Percentiles rank a stretch among this genome's conserved stretches.
Conservation (phyloP, 2,329 filamentous ascomycete species). For the Knoxdaviesia capensis region DNA sequence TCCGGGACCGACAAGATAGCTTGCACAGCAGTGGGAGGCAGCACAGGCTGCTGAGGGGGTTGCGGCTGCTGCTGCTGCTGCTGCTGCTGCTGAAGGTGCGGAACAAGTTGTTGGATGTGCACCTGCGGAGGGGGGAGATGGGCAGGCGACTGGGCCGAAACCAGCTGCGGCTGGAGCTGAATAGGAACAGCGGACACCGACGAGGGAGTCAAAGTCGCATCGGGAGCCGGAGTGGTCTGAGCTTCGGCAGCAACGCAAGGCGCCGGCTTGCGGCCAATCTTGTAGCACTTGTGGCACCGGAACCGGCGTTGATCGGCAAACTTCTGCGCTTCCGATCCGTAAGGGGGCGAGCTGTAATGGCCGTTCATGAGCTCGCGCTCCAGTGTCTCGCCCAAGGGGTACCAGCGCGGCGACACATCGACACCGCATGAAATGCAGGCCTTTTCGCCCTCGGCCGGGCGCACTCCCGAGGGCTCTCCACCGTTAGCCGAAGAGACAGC, state of each 20-base stretch:
- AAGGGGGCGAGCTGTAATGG: slow-evolving; percentile 18
- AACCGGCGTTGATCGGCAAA: slow-evolving; percentile 40
- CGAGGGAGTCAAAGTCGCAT: too few species aligned
- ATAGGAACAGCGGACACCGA: slow-evolving; percentile 1
- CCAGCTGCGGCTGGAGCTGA: background rate
- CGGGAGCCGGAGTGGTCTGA: too few species aligned
- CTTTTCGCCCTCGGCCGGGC: slow-evolving; percentile 17
- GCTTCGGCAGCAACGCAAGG: slow-evolving; percentile 1
- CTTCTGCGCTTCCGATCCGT: slow-evolving; percentile 35
- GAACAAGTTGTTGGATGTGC: slow-evolving; percentile 6
- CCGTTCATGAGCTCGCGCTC: slow-evolving; percentile 32
- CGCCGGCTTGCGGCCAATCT: slow-evolving; percentile 23
- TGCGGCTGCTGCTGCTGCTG: background rate
- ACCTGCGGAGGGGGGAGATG: background rate
- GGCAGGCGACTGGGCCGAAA: background rate
- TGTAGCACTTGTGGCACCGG: slow-evolving; percentile 60
- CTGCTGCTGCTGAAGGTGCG: slow-evolving; percentile 6
- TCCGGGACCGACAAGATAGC: too few species aligned
- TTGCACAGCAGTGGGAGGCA: too few species aligned
- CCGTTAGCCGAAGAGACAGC: slow-evolving; percentile 5
- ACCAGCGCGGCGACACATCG: slow-evolving; percentile 59
- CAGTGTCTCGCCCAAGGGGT: slow-evolving; percentile 32
- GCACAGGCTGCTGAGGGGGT: too few species aligned
- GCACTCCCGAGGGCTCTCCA: slow-evolving; percentile 7
- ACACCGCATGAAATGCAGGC: slow-evolving; percentile 44